These are phyloP conservation scores for Calonectria pauciramosa DNA, from an alignment of 2,329 filamentous ascomycete species.

Conservation along the genomic window DNA sequence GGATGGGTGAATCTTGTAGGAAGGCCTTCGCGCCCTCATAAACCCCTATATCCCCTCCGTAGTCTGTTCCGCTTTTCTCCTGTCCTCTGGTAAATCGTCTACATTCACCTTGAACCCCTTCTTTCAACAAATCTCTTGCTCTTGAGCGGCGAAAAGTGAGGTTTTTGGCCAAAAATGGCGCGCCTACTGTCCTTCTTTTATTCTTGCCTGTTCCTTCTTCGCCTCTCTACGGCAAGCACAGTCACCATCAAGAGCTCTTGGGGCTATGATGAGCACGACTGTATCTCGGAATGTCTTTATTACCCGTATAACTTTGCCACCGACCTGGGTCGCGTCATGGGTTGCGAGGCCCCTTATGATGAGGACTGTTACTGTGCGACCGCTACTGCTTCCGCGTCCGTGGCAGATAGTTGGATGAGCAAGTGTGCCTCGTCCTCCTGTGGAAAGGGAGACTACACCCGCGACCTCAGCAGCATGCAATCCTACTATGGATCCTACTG, in stretches of 20 bases:
- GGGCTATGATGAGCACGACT: constrained; percentile 30
- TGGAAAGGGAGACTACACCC: constrained; percentile 36
- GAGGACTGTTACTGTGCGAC: constrained; percentile 47
- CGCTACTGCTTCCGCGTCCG: constrained; percentile 31
- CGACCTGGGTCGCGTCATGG: constrained; percentile 41
- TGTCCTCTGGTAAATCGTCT: background rate
- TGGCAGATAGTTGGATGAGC: constrained; percentile 37
- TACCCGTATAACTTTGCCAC: constrained; percentile 10
- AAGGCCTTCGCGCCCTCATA: background rate
- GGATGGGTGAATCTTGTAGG: background rate
- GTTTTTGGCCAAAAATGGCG: constrained; percentile 27
- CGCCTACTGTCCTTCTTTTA: constrained; percentile 16
- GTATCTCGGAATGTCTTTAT: constrained; percentile 41
- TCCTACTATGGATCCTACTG: constrained; percentile 46
- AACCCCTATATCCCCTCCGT: background rate
- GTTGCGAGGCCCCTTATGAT: constrained; percentile 41
- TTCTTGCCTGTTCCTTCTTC: constrained; percentile 18
- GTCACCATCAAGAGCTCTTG: constrained; percentile 38
- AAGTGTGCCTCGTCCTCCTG: constrained; percentile 39
- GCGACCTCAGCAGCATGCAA: constrained; percentile 44
- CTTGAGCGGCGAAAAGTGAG: background rate
- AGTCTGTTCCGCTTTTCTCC: background rate
- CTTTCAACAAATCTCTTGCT: background rate
- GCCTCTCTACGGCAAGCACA: constrained; percentile 18
- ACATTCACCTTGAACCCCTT: too few species aligned